Conservation (phyloP, 2,329 filamentous ascomycete species). For the Nigrospora osmanthi region DNA sequence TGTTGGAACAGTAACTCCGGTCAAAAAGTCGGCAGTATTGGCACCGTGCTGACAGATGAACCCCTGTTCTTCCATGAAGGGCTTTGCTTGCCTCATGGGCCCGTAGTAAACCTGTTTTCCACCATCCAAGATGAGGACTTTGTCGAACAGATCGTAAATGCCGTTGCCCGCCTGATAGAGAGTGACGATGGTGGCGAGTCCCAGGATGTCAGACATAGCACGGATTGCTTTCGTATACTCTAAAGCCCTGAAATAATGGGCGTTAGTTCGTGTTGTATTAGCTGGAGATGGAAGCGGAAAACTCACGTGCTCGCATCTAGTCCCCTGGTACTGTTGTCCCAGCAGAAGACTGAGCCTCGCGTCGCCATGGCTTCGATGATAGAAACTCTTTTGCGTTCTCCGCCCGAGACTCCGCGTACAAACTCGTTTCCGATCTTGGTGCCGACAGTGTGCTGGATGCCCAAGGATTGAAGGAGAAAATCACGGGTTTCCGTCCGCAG, state of each 20-base stretch:
- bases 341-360: slow-evolving; percentile 52
- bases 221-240: slow-evolving; percentile 45
- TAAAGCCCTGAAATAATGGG: slow-evolving; percentile 32
- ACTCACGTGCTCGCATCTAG: slow-evolving; percentile 58
- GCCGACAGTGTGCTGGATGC: slow-evolving; percentile 61
- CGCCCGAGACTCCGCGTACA: slow-evolving; percentile 53
- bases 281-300: not conserved
- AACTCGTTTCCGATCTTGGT: slow-evolving; percentile 64
- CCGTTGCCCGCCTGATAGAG: slow-evolving; percentile 1
- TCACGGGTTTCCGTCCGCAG: slow-evolving; percentile 44
- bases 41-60: slow-evolving; percentile 45
- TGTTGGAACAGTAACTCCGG: slow-evolving; percentile 50
- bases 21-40: slow-evolving; percentile 68
- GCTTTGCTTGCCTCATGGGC: slow-evolving; percentile 43
- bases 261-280: slow-evolving; percentile 1
- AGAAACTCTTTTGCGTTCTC: slow-evolving; percentile 66
- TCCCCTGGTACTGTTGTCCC: slow-evolving; percentile 68
- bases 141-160: slow-evolving; percentile 4
- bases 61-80: slow-evolving; percentile 55
- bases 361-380: slow-evolving; percentile 59
- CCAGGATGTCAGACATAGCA: slow-evolving; percentile 4
- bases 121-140: slow-evolving; percentile 53
- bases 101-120: slow-evolving; percentile 63
- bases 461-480: slow-evolving; percentile 55
- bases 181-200: slow-evolving; percentile 8